These are phyloP conservation scores for Penicillium robsamsonii DNA, from an alignment of 495 filamentous ascomycete genomes.

Conservation along the genomic window DNA sequence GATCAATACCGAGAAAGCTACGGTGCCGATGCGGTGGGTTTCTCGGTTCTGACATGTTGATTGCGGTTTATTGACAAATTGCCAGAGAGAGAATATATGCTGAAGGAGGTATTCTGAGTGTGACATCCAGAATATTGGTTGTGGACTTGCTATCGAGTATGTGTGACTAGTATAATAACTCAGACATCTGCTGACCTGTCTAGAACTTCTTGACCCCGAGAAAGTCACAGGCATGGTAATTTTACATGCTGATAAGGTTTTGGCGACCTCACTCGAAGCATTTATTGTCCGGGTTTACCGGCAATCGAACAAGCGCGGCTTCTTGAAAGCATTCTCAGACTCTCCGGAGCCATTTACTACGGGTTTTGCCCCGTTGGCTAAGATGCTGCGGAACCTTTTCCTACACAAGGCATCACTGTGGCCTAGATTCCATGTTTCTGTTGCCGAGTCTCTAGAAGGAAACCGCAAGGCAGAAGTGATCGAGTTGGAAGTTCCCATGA, in stretches of 20 bases:
- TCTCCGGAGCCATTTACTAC: constrained; percentile 87
- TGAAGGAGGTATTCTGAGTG: constrained; percentile 87
- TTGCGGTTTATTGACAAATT: constrained; percentile 18
- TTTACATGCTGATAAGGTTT: constrained; percentile 80
- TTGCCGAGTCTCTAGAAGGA: constrained; percentile 85
- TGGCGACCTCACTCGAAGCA: constrained; percentile 87
- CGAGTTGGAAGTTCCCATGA: constrained; percentile 96
- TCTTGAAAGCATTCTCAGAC: constrained; percentile 96
- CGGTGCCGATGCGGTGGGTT: constrained; percentile 64
- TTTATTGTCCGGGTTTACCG: constrained; percentile 94
- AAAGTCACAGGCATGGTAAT: constrained; percentile 86
- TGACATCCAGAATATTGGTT: constrained; percentile 92
- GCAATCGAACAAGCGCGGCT: constrained; percentile 88
- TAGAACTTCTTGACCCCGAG: constrained; percentile 70
- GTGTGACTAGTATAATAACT: constrained; percentile 2
- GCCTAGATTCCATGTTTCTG: constrained; percentile 91
- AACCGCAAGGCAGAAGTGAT: constrained; percentile 94
- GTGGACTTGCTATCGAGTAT: constrained; percentile 82
- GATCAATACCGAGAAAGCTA: constrained; percentile 92
- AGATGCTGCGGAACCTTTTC: constrained; percentile 91
- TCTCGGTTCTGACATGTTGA: neutral
- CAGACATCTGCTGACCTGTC: constrained; percentile 19
- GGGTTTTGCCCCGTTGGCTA: constrained; percentile 84
- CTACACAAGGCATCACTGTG: constrained; percentile 84
- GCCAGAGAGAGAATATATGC: constrained; percentile 82